These are phyloP conservation scores for Schwanniomyces occidentalis DNA, from an alignment of 805 yeast species.

Conservation along the genomic window DNA sequence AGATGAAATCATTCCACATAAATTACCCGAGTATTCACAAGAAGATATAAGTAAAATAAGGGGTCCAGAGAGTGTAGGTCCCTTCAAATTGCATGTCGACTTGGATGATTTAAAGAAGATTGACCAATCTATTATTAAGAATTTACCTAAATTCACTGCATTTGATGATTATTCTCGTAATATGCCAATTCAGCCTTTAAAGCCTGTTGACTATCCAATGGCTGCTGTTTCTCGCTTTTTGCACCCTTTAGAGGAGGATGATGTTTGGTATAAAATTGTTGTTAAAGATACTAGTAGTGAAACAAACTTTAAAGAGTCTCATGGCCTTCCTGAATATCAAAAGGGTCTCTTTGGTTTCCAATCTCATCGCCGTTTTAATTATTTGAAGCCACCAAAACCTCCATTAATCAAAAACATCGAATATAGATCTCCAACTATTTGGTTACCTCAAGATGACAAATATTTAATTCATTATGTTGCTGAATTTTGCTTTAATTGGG, in stretches of 20 bases:
- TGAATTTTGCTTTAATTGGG: slow-evolving; percentile 92
- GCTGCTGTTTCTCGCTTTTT: slow-evolving; percentile 67
- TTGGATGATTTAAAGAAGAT: slow-evolving; percentile 42
- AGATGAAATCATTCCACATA: slow-evolving; percentile 26
- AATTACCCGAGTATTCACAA: slow-evolving; percentile 26
- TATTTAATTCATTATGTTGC: slow-evolving; percentile 76
- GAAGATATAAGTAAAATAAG: slow-evolving; percentile 20
- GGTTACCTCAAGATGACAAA: slow-evolving; percentile 95
- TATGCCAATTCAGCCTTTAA: slow-evolving; percentile 20
- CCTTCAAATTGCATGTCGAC: slow-evolving; percentile 49
- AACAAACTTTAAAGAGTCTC: slow-evolving; percentile 5
- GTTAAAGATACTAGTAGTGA: slow-evolving; percentile 37
- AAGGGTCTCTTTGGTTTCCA: slow-evolving; percentile 60
- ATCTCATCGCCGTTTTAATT: slow-evolving; percentile 55
- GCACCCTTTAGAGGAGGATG: slow-evolving; percentile 64
- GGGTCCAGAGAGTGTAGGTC: slow-evolving; percentile 16
- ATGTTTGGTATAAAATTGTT: slow-evolving; percentile 59
- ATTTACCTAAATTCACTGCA: slow-evolving; percentile 49
- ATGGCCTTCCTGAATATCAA: slow-evolving; percentile 43
- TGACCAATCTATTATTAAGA: slow-evolving; percentile 48
- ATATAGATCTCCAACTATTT: slow-evolving; percentile 85
- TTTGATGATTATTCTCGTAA: slow-evolving; percentile 33
- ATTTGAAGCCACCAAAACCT: slow-evolving; percentile 85
- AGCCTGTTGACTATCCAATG: slow-evolving; percentile 31
- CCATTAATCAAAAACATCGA: slow-evolving; percentile 82